Evolutionary conservation across 192 early-diverging fungal species (phyloP).

Genomic region (Coemansia sp.): DNA sequence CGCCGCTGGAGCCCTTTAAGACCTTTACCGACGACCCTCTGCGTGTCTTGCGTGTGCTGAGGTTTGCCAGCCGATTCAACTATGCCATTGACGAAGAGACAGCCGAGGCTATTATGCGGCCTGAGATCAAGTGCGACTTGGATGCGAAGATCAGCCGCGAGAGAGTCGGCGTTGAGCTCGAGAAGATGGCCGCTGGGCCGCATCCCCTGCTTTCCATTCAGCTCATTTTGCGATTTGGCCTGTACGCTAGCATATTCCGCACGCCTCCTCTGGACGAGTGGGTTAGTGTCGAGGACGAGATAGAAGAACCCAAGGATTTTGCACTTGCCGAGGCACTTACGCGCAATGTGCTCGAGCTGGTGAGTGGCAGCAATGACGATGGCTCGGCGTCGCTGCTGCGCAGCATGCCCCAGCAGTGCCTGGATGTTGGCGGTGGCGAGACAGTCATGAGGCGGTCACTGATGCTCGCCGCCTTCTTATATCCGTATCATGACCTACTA

Average conservation of each 20-base stretch:
- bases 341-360: slow-evolving; percentile 11
- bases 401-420: slow-evolving; percentile 1
- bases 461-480: slow-evolving; percentile 61
- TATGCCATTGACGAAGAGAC: slow-evolving; percentile 78
- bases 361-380: background rate
- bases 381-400: background rate
- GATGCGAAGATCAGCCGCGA: slow-evolving; percentile 87
- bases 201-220: slow-evolving; percentile 59
- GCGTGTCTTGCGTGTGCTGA: slow-evolving; percentile 88
- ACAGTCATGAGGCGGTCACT: slow-evolving; percentile 43
- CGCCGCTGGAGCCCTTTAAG: slow-evolving; percentile 84
- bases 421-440: background rate
- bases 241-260: slow-evolving; percentile 42
- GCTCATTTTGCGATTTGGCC: slow-evolving; percentile 51
- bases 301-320: background rate
- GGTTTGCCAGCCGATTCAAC: slow-evolving; percentile 91
- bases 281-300: background rate
- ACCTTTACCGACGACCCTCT: slow-evolving; percentile 97
- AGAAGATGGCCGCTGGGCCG: slow-evolving; percentile 85
- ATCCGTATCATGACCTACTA: slow-evolving; percentile 57
- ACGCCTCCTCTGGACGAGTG: slow-evolving; percentile 14
- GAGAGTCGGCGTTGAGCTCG: slow-evolving; percentile 88
- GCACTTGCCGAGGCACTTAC: slow-evolving; percentile 16
- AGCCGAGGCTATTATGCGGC: slow-evolving; percentile 58
- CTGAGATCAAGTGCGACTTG: slow-evolving; percentile 65